These are phyloP conservation scores for Hemileia vastatrix DNA, from an alignment of 1,284 basidiomycete genomes.

Conservation along the genomic window DNA sequence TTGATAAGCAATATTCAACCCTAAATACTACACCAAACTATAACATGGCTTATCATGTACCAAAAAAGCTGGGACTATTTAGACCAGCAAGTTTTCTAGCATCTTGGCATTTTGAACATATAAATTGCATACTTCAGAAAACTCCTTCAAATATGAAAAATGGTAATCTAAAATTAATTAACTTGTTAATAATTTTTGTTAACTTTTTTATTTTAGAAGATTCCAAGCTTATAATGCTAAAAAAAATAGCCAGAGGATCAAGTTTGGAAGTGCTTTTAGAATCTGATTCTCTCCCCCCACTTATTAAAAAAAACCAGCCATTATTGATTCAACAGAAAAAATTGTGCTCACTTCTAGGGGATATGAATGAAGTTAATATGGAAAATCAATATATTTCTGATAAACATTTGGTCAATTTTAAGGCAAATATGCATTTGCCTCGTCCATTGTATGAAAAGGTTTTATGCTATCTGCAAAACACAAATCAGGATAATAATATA, in stretches of 20 bases:
- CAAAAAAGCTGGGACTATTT: not conserved
- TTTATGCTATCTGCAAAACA: not conserved
- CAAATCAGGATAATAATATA: not conserved
- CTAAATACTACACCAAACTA: conserved; percentile 11
- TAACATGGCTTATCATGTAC: conserved; percentile 12
- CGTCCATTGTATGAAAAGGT: not conserved
- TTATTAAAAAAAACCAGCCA: not conserved
- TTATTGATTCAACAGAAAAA: not conserved
- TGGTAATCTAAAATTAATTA: too few species aligned
- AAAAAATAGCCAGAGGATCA: conserved; percentile 3
- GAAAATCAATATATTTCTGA: too few species aligned
- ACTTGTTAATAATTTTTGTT: too few species aligned
- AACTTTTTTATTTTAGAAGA: not conserved
- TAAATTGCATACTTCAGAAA: conserved; percentile 13
- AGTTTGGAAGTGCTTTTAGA: conserved; percentile 1
- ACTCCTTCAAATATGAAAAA: conserved; percentile 4
- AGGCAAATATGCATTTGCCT: not conserved
- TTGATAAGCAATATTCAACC: not conserved
- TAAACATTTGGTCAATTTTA: not conserved
- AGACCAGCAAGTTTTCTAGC: conserved; percentile 5
- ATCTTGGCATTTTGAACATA: conserved; percentile 14
- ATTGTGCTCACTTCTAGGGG: not conserved
- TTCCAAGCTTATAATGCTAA: conserved; percentile 1
- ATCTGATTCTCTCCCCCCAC: not conserved
- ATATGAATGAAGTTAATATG: not conserved